Evolutionary conservation across 768 basidiomycete genomes (phyloP).

Genomic region (Mycena pura): DNA sequence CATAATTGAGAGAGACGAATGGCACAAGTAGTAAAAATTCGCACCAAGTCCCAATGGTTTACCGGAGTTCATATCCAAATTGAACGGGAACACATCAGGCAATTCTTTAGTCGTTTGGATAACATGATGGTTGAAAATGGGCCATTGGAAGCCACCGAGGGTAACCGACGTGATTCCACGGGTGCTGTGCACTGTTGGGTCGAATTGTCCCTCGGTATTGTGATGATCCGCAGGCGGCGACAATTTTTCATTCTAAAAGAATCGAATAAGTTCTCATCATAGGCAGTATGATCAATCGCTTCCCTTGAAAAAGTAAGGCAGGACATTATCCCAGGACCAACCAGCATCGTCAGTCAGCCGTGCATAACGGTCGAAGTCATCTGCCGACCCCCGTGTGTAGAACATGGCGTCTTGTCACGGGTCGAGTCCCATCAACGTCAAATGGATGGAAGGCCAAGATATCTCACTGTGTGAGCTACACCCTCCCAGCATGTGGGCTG

Average conservation of each 20-base stretch:
- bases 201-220: slow-evolving; percentile 44
- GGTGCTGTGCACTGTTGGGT: slow-evolving; percentile 44
- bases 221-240: slow-evolving; percentile 44
- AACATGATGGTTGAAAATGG: slow-evolving; percentile 35
- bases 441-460: background rate
- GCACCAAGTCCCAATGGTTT: slow-evolving; percentile 35
- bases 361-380: slow-evolving; percentile 41
- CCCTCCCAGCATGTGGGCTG: slow-evolving; percentile 35
- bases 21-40: background rate
- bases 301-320: slow-evolving; percentile 39
- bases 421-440: background rate
- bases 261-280: background rate
- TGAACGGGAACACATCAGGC: slow-evolving; percentile 36
- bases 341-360: slow-evolving; percentile 38
- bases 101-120: slow-evolving; percentile 37
- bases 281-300: background rate
- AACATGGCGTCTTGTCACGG: slow-evolving; percentile 36
- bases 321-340: slow-evolving; percentile 43
- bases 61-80: slow-evolving; percentile 38
- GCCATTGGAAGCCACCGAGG: slow-evolving; percentile 36
- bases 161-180: slow-evolving; percentile 39
- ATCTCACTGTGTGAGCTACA: slow-evolving; percentile 36
- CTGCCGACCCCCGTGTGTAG: slow-evolving; percentile 39
- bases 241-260: slow-evolving; percentile 44
- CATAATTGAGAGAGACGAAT: background rate